Base-by-base conservation (phyloP, 2,329 filamentous ascomycete genomes). In the Scorias spongiosa region DNA sequence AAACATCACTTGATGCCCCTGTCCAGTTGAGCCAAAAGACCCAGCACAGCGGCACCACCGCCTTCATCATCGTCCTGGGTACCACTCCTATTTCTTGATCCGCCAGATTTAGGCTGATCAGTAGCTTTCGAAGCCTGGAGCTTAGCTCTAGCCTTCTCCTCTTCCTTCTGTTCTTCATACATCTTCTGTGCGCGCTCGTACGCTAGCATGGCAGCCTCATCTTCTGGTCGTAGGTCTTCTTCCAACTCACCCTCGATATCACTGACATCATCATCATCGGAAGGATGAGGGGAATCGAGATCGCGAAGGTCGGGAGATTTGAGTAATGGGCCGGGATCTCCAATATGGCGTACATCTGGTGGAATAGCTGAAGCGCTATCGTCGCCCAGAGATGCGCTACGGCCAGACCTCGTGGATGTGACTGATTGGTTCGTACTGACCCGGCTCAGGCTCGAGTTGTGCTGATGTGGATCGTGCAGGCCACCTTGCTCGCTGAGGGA, bases 21-120 rank as follows among this genome's bases (percentile, higher is more conserved):
- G 45, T 60, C 57, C 42, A 60, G 46, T 49, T 60, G 54, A 40
- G 55, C 59, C 36, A 60, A 49, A 39, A 62, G 42, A 29, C 53
- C 57, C 30, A 62, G 40, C 32, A 60, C 57, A n/a, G 51, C 56
- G 36, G 56, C 53, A 1, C 58, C 59, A 34, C 53, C 51, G 36
- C 53, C 51, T 40, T 54, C 53, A 10, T 57, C 55, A 37, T 55
- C 51, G 8, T 39, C 32, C 12, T 30, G 29, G 5, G 18, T 39
- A 14, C 29, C 50, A 50, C 10, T 48, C 45, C 10, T 46, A 40
- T 36, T 42, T 41, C 9, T 40, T 29, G 14, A n/a, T 11, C 36
- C 43, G 40, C 39, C 39, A 39, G 26, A n/a, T 44, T 44, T 49
- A 51, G 32, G 40, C 50, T 28, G 48, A 44, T 49, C 53, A 52